Base-by-base conservation (phyloP, 2,329 filamentous ascomycete species). In the Ophiocordyceps camponoti-saundersi region DNA sequence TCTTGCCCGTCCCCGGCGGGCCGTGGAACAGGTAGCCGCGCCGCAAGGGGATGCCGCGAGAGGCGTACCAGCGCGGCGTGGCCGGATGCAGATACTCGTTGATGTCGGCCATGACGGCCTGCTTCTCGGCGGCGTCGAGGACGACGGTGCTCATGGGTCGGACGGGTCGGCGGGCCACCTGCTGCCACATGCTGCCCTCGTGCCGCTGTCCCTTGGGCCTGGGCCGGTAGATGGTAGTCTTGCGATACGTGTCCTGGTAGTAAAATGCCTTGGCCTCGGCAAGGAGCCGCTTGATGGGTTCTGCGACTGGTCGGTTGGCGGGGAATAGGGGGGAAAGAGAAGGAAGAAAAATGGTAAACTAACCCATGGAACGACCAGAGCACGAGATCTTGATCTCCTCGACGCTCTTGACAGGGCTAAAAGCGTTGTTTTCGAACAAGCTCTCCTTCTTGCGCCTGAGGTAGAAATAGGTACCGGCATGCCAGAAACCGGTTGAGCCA, bases 1-100 rank as follows among this genome's bases (percentile, higher is more conserved):
- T 84, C 61, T 87, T 88, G 20, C 83, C 82, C 0, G 80, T 85
- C 0, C 83, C 82, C 0, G 82, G 82, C 0, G 82, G 82, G 0
- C 85, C 85, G 53, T 86, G 72, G 52, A 90, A 85, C 0, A 90
- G 70, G 55, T 89, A 90, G 0, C 85, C 86, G 29, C 85, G 66
- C 0, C 85, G 72, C 46, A 89, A 79, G 0, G 84, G 84, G 29
- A 90, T 85, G 0, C 85, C 85, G 2, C 82, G 70, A 44, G 78
- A 78, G 0, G 82, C 77, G 56, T 90, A 90, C 82, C 83, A 90
- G 11, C 71, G 69, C 1, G 78, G 75, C 0, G 79, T 85, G 1
- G 70, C 66, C 0, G 84, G 82, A 47, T 86, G 77, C 0, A 92
- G 68, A 52, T 86, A 90, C 54, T 88, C 83, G 53, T 85, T 84